phyloP scores from a whole-genome alignment of 2,329 filamentous ascomycete species.

The Aspergillus fumigatiaffinis region DNA sequence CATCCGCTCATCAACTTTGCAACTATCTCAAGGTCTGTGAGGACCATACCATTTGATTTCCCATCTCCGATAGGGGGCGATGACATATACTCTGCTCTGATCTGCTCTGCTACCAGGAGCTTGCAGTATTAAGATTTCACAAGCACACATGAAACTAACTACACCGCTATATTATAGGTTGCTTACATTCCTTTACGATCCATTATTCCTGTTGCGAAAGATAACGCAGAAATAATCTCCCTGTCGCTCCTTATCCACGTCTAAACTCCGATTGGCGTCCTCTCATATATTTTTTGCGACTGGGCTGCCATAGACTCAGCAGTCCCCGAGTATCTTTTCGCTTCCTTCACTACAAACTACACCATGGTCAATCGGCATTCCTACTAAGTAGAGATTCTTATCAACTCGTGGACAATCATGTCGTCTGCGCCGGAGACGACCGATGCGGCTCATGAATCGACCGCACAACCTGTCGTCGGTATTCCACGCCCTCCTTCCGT shows the following conservation, averaged over 20 bases:
- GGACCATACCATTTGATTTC: not conserved
- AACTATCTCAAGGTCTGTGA: not conserved
- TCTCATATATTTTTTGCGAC: not conserved
- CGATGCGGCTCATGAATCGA: conserved; percentile 31
- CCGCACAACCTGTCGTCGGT: conserved; percentile 49
- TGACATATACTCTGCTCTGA: not conserved
- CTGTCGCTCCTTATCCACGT: conserved; percentile 13
- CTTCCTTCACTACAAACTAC: conserved; percentile 1
- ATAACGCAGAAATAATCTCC: conserved; percentile 1
- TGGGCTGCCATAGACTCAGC: not conserved
- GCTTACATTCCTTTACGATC: conserved; percentile 12
- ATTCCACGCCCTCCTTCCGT: conserved; percentile 45
- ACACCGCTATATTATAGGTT: conserved; percentile 7
- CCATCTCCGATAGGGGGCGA: not conserved
- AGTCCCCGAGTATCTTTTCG: conserved; percentile 3
- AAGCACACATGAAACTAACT: conserved; percentile 7
- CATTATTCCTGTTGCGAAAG: not conserved
- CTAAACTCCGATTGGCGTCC: not conserved
- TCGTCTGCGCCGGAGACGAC: conserved; percentile 33
- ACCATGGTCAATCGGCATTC: conserved; percentile 21
- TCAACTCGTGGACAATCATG: conserved; percentile 16
- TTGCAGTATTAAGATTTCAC: conserved; percentile 1
- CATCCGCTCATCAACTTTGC: not conserved
- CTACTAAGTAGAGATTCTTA: conserved; percentile 6
- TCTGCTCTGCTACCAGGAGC: conserved; percentile 1